These are phyloP conservation scores for Esteya vermicola DNA, from an alignment of 2,329 filamentous ascomycete genomes.

Conservation along the genomic window DNA sequence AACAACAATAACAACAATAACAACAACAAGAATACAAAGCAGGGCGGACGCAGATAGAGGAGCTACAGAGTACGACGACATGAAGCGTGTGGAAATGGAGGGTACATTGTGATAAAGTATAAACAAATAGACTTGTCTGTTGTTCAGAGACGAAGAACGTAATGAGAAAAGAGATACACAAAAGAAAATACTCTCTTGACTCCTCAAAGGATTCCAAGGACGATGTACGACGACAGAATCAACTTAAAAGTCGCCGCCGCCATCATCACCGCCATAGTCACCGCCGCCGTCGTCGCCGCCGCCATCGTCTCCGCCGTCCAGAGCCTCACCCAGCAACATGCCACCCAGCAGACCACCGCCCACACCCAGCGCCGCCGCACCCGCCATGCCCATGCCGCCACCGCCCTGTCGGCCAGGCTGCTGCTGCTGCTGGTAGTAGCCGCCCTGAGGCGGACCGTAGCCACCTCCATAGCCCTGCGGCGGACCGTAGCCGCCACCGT, in stretches of 20 bases:
- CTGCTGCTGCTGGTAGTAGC: conserved; percentile 25
- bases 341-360: conserved; percentile 75
- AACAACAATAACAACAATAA: conserved; percentile 12
- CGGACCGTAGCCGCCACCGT: conserved; percentile 9
- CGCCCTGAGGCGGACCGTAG: conserved; percentile 9
- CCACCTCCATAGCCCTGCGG: conserved; percentile 6
- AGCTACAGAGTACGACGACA: no score
- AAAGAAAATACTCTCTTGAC: no score
- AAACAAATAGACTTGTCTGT: no score
- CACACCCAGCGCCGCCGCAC: conserved; percentile 62
- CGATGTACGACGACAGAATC: not conserved
- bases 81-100: no score
- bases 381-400: conserved; percentile 49
- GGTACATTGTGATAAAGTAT: no score
- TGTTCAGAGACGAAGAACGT: no score
- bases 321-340: conserved; percentile 51
- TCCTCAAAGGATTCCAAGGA: not conserved
- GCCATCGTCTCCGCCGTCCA: conserved; percentile 47
- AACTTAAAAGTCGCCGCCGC: conserved; percentile 21
- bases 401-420: conserved; percentile 18
- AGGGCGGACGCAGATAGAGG: conserved; percentile 22
- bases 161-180: not conserved
- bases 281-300: conserved; percentile 13
- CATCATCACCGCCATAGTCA: conserved; percentile 16
- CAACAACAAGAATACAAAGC: conserved; percentile 11